Evolutionary conservation across 257 asterid genomes (phyloP), one percentile per base, ranked within the genome.

Genomic region (Solanum clarkiae): DNA sequence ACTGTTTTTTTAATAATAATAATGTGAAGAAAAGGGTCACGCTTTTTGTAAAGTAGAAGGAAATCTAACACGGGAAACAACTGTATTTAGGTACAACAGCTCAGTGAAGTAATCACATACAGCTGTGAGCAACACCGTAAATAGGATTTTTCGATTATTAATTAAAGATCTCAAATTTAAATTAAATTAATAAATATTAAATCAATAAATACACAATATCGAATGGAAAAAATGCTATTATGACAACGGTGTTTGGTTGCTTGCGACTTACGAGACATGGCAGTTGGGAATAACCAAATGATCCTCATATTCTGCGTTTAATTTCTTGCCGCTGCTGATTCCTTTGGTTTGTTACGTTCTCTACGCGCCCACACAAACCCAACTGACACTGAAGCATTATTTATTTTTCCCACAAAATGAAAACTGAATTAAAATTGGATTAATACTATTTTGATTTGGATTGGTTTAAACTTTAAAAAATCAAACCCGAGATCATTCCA

Each of bases 131-230:
- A 45, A 29, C 32, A n/a, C n/a, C n/a, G n/a, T n/a, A n/a, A 9
- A 15, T 55, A 0, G 10, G 0, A 59, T 9, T 9, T 0, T 9
- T 59, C n/a, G 0, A 1, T 1, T 59, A 1, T 20, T 59, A 9
- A 20, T 59, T 4, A 59, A 2, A 59, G 0, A 45, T 45, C 3
- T 45, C 3, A 9, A 45, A 1, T 45, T 45, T 45, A 44, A 44
- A 44, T 11, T 5, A 36, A 36, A 36, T 32, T 0, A 32, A 32
- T 32, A 32, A 32, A 32, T 32, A 1, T 11, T 5, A 36, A 36
- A 36, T 32, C 1, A 32, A 32, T 32, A 32, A 32, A 32, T 32
- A 1, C 36, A 32, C 4, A 2, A 32, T 2, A 26, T 26, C 29
- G 2, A 26, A 26, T 26, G 2, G 29, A 53, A 51, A 5, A 15